Conservation (phyloP, 768 basidiomycete genomes). For the Serendipita indica region DNA sequence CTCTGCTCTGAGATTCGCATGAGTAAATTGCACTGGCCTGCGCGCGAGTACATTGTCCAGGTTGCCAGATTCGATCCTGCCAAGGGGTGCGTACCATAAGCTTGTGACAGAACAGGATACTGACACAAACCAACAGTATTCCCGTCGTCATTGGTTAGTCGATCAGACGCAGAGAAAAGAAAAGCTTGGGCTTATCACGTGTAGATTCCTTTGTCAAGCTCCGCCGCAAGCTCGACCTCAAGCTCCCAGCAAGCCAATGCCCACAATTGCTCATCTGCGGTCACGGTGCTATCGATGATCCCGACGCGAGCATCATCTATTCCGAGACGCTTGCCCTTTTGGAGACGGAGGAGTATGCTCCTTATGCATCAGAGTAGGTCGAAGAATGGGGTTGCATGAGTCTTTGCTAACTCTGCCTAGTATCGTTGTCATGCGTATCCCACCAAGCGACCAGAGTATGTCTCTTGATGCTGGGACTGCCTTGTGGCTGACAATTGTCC, state of each 20-base stretch:
- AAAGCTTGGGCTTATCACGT: conserved; percentile 16
- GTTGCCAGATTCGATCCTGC: conserved; percentile 90
- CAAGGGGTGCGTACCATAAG: conserved; percentile 28
- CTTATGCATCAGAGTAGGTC: conserved; percentile 33
- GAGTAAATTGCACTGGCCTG: conserved; percentile 62
- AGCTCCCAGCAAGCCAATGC: conserved; percentile 31
- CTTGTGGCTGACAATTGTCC: conserved; percentile 11
- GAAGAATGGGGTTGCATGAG: conserved; percentile 14
- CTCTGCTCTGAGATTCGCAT: conserved; percentile 69
- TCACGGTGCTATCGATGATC: conserved; percentile 89
- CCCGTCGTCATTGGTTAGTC: conserved; percentile 44
- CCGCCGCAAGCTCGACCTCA: conserved; percentile 41
- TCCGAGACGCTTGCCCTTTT: conserved; percentile 58
- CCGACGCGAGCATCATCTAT: conserved; percentile 85
- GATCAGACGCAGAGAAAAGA: not conserved
- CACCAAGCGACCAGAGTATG: conserved; percentile 73
- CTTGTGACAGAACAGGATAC: not conserved
- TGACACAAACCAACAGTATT: conserved; percentile 30
- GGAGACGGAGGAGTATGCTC: conserved; percentile 33
- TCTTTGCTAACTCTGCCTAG: conserved; percentile 19
- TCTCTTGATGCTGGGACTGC: conserved; percentile 13
- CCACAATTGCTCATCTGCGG: conserved; percentile 76
- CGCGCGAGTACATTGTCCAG: conserved; percentile 76
- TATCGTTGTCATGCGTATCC: conserved; percentile 63
- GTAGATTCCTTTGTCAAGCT: conserved; percentile 73